These are phyloP conservation scores for Bolboschoenoplectus hybrid DNA, from an alignment of 202 grass and related monocot genomes.

Conservation along the genomic window DNA sequence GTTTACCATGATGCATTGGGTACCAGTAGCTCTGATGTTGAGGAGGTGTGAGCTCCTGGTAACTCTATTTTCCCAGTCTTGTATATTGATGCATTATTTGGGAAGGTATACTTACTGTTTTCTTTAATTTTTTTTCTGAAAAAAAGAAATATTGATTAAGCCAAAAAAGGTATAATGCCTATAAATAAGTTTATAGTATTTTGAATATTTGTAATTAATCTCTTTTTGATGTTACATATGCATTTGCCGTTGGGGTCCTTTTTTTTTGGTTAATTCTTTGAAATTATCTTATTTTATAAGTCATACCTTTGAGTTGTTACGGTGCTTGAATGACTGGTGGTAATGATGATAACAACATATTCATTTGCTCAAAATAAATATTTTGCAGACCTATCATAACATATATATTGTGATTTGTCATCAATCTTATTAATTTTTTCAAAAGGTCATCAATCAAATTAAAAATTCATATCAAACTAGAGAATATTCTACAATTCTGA, in stretches of 20 bases:
- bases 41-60: neutral
- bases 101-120: neutral
- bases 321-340: neutral
- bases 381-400: neutral
- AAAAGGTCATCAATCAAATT: neutral
- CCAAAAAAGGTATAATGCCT: neutral
- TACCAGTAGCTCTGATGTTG: neutral
- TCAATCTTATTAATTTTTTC: neutral
- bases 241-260: neutral
- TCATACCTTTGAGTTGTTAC: neutral
- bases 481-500: neutral
- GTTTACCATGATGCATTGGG: neutral
- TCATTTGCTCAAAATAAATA: neutral
- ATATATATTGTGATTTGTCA: neutral
- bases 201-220: too few relatives aligned
- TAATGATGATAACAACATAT: neutral
- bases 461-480: neutral
- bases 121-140: neutral
- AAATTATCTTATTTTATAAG: neutral
- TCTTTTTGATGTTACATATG: neutral
- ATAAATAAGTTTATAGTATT: neutral
- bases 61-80: neutral
- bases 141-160: neutral
- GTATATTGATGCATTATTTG: neutral
- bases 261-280: neutral